Evolutionary conservation across 139 green algal species (phyloP), one percentile per base, ranked within the genome.

Genomic region (Pseudopediastrum boryanum): DNA sequence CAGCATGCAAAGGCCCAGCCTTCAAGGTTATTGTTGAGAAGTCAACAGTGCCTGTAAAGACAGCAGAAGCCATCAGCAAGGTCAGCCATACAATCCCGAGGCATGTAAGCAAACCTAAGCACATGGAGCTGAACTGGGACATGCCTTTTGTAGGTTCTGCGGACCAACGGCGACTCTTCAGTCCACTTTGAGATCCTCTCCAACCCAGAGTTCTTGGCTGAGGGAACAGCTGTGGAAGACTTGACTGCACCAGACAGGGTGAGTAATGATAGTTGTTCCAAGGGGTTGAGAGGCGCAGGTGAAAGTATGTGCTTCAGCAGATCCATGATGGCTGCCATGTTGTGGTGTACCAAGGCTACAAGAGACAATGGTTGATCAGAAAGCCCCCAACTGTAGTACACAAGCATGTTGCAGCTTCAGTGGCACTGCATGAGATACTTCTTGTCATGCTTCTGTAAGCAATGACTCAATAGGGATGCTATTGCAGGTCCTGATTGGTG

Each of bases 11-110:
- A 39, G 71, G 71, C 9, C 54, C 54, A 9, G 87, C 77, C 54
- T 90, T 78, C 84, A 99, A 99, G 88, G 97, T 99, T 78, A 93
- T 99, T 23, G 97, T 99, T 58, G 97, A 99, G 90, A 99, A 99
- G 90, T 98, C 93, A 10, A 99, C 97, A 5, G 97, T 99, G 51
- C 97, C 97, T 21, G 97, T 99, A 23, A 99, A 99, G 84, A 99
- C 97, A 0, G 97, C 97, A 7, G 96, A 99, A 83, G 97, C 97
- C 19, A 98, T 99, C 66, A 92, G 90, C 69, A 98, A 98, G 93
- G 94, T 94, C 48, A 4, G 71, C 7, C 2, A 1, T 16, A 12
- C 19, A 35, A 96, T 94, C 80, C n/a, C n/a, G n/a, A n/a, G n/a
- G 50, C 5, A 16, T 56, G 46, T 16, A n/a, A 12, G 13, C 46